A percentile compares a stretch with the other conserved stretches of the same genome.
Conservation (phyloP, 2,329 filamentous ascomycete genomes). For the Penicillium italicum region DNA sequence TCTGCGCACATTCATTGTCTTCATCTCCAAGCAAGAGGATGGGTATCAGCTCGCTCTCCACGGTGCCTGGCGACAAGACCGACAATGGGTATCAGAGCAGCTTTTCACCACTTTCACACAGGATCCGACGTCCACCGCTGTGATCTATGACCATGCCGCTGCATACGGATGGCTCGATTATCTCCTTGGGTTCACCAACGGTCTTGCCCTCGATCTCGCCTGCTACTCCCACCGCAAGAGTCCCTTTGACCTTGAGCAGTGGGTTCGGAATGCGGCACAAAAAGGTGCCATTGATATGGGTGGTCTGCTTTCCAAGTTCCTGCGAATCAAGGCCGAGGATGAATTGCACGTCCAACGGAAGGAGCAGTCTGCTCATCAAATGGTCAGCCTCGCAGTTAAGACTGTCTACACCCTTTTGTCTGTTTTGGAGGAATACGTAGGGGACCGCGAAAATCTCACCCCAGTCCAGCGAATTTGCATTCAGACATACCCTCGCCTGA, state of each 20-base stretch:
- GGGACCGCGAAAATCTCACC: conserved; percentile 66
- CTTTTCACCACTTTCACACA: conserved; percentile 73
- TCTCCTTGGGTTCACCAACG: conserved; percentile 72
- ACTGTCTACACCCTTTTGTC: conserved; percentile 78
- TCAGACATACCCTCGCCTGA: conserved; percentile 85
- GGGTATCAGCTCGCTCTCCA: conserved; percentile 86
- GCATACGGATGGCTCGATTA: conserved; percentile 82
- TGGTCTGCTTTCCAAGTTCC: conserved; percentile 69
- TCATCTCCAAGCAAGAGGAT: conserved; percentile 71
- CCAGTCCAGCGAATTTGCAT: conserved; percentile 82
- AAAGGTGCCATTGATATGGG: conserved; percentile 66
- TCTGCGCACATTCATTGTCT: conserved; percentile 65
- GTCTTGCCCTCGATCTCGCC: conserved; percentile 82
- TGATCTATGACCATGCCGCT: conserved; percentile 74
- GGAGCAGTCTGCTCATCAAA: conserved; percentile 62
- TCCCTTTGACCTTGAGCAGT: conserved; percentile 74
- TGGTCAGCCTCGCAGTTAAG: conserved; percentile 74
- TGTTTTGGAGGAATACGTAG: conserved; percentile 67
- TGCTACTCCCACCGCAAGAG: conserved; percentile 78
- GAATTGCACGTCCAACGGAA: conserved; percentile 71
- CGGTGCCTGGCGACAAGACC: conserved; percentile 87
- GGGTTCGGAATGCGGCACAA: conserved; percentile 67
- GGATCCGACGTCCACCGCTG: conserved; percentile 63
- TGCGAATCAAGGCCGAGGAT: conserved; percentile 77
- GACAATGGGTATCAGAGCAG: conserved; percentile 75